These are phyloP conservation scores for Alternaria sp. DNA, from an alignment of 2,329 filamentous ascomycete genomes.

Conservation along the genomic window DNA sequence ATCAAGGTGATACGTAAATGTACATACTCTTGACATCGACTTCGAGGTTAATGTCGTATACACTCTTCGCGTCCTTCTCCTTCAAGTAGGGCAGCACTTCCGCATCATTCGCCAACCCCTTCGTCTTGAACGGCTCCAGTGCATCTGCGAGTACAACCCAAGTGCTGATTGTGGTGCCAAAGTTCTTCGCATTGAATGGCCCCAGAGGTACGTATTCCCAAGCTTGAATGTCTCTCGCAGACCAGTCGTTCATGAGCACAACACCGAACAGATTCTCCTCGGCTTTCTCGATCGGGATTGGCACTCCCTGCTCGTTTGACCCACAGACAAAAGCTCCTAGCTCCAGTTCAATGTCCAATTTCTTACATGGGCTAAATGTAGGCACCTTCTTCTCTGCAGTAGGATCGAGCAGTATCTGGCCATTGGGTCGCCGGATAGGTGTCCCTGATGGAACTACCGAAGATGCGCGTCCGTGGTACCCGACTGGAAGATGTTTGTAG, in stretches of 20 bases:
- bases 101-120: slow-evolving; percentile 62
- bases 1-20: neutral
- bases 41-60: slow-evolving; percentile 73
- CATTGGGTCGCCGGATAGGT: slow-evolving; percentile 72
- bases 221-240: slow-evolving; percentile 78
- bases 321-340: slow-evolving; percentile 75
- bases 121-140: slow-evolving; percentile 68
- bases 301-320: slow-evolving; percentile 68
- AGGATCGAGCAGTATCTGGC: slow-evolving; percentile 74
- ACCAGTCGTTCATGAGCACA: slow-evolving; percentile 88
- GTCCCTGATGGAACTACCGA: slow-evolving; percentile 78
- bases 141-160: slow-evolving; percentile 83
- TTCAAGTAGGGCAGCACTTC: slow-evolving; percentile 68
- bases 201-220: slow-evolving; percentile 87
- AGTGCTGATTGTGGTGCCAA: slow-evolving; percentile 75
- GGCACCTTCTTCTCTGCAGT: slow-evolving; percentile 67
- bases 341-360: slow-evolving; percentile 81
- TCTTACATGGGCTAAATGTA: slow-evolving; percentile 66
- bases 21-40: slow-evolving; percentile 64
- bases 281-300: slow-evolving; percentile 68
- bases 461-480: slow-evolving; percentile 79
- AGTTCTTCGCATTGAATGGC: slow-evolving; percentile 85
- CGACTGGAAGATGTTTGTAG: slow-evolving; percentile 81
- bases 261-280: slow-evolving; percentile 77
- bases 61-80: slow-evolving; percentile 64